A percentile compares a stretch with the other conserved stretches of the same genome.
phyloP scores from a whole-genome alignment of 441 rosid species.

The Metrosideros polymorpha region DNA sequence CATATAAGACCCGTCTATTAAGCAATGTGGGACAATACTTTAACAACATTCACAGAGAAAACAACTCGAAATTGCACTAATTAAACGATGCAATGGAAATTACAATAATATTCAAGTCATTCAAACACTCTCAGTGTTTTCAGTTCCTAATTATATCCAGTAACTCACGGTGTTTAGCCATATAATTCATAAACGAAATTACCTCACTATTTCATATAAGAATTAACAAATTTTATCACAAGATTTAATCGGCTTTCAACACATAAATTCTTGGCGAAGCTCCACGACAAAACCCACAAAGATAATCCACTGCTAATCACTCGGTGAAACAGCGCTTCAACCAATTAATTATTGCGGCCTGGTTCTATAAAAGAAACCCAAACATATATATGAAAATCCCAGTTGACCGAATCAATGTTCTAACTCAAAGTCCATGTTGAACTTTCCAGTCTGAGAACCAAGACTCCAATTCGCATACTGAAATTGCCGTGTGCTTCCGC shows the following conservation, averaged over 20 bases:
- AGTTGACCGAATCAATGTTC: not conserved
- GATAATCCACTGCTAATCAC: not conserved
- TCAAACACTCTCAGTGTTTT: rapidly evolving
- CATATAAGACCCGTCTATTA: too few species aligned
- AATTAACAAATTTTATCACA: not conserved
- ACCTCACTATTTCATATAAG: not conserved
- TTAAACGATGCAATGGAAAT: rapidly evolving
- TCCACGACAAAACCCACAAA: not conserved
- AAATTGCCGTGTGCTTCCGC: not conserved
- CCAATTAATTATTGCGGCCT: not conserved
- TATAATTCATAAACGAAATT: rapidly evolving
- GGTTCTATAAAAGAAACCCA: not conserved
- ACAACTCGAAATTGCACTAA: too few species aligned
- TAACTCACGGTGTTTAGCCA: not conserved
- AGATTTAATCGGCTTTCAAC: not conserved
- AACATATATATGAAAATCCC: not conserved
- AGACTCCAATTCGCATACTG: not conserved
- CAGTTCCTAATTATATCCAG: rapidly evolving
- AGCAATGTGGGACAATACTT: too few species aligned
- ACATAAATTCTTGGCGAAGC: not conserved
- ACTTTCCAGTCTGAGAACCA: not conserved
- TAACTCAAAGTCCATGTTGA: not conserved
- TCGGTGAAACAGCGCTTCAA: not conserved
- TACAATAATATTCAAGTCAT: not conserved
- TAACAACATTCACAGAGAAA: too few species aligned